Percentiles rank a stretch among this genome's conserved stretches.
Conservation (phyloP, 1,284 basidiomycete species). For the Heterobasidion irregulare region DNA sequence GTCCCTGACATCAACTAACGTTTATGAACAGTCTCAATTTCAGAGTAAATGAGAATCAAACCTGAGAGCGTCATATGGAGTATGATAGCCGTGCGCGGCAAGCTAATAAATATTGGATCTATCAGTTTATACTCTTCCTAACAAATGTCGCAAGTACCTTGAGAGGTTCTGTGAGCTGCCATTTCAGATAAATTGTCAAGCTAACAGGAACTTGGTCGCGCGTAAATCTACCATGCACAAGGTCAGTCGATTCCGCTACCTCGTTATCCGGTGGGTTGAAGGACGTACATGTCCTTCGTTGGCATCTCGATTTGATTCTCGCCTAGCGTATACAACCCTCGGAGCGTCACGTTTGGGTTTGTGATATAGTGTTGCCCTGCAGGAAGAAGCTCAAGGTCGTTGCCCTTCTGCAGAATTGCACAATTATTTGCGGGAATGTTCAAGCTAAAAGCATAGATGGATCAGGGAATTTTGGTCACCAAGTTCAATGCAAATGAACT, state of each 20-base stretch:
- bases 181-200: slow-evolving; percentile 75
- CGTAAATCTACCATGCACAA: slow-evolving; percentile 45
- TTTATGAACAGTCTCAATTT: not conserved
- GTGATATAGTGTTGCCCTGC: slow-evolving; percentile 79
- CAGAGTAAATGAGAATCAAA: too few species aligned
- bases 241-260: not conserved
- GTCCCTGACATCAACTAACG: slow-evolving; percentile 29
- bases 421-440: slow-evolving; percentile 81
- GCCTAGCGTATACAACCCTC: slow-evolving; percentile 69
- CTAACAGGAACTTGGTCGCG: slow-evolving; percentile 78
- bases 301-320: slow-evolving; percentile 80
- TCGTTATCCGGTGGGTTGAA: not conserved
- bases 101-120: slow-evolving; percentile 22
- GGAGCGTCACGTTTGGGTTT: slow-evolving; percentile 70
- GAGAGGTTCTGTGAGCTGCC: slow-evolving; percentile 69
- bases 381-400: slow-evolving; percentile 65
- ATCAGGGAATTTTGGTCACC: not conserved
- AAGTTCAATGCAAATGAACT: not conserved
- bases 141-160: slow-evolving; percentile 28
- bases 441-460: slow-evolving; percentile 32
- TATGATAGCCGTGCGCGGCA: slow-evolving; percentile 72
- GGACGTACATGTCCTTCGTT: slow-evolving; percentile 64
- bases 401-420: slow-evolving; percentile 72
- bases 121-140: too few species aligned
- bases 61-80: slow-evolving; percentile 63